Evolutionary conservation across 306 rosid genomes (phyloP).

Genomic region (Malus orientalis): DNA sequence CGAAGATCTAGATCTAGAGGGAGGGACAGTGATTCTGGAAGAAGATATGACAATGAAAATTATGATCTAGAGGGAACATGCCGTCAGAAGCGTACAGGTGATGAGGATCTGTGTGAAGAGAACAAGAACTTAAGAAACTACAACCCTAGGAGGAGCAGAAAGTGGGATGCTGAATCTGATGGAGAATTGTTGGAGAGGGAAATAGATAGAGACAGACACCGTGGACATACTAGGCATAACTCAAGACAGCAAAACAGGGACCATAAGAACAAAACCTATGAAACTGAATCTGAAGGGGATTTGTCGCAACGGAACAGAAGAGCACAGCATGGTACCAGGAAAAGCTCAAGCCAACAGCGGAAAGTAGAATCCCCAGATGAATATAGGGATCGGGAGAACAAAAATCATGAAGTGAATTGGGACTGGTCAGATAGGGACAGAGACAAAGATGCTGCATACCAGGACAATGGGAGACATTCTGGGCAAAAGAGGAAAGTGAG

Average conservation of each 20-base stretch:
- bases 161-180: constrained; percentile 29
- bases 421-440: constrained; percentile 11
- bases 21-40: constrained; percentile 25
- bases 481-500: constrained; percentile 12
- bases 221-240: constrained; percentile 13
- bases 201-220: constrained; percentile 15
- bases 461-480: constrained; percentile 7
- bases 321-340: constrained; percentile 19
- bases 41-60: constrained; percentile 28
- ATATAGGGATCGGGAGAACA: constrained; percentile 8
- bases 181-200: constrained; percentile 36
- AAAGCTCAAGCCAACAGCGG: constrained; percentile 29
- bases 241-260: constrained; percentile 20
- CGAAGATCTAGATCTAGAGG: constrained; percentile 59
- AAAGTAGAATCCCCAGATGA: constrained; percentile 6
- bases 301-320: constrained; percentile 10
- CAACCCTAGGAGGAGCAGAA: constrained; percentile 30
- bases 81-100: background rate
- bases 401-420: background rate
- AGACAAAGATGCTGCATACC: background rate
- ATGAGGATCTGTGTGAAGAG: constrained; percentile 25
- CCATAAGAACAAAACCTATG: constrained; percentile 17
- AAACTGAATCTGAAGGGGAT: constrained; percentile 33
- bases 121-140: constrained; percentile 15
- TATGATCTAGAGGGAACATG: background rate